Evolutionary conservation across 2,329 filamentous ascomycete genomes (phyloP), one percentile per base, ranked within the genome.

Genomic region (Penicillium sclerotiorum): DNA sequence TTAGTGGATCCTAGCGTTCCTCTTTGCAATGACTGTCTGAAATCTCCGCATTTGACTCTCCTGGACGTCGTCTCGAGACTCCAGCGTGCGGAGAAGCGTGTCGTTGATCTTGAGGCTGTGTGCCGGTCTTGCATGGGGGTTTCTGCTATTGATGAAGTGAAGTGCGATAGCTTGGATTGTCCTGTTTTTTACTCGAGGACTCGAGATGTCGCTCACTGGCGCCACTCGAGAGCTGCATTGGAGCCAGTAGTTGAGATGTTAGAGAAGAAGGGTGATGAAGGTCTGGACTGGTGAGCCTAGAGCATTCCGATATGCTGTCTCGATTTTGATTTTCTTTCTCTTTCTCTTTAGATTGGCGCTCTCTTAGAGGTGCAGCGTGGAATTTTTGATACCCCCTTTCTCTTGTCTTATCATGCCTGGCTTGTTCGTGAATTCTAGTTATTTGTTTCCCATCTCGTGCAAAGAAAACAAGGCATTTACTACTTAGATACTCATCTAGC

Each of bases 91-190:
- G 88, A 95, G 69, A 79, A 76, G 60, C 83, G 80, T 52, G 80
- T 83, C 9, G 68, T 76, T 37, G 82, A 90, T 52, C 72, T 96
- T 7, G 76, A 87, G 32, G 79, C 77, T 42, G 76, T 96, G 8
- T 99, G 94, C 70, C 84, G 87, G 52, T 88, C 83, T 61, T 99
- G 94, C 69, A 85, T 90, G 32, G 86, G 84, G 1, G 66, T 92
- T 15, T 78, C 87, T 3, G 87, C 85, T 56, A 75, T 83, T 2
- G 93, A 96, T 30, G 84, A 88, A 27, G 86, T 96, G n/a, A 79
- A 73, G 33, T 99, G 94, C 66, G 90, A 96, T 65, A 95, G 89
- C 68, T 84, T 89, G 67, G 93, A 96, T 71, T 99, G 94, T 66
- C 88, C 92, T 0, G 90, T 96, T 0, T 97, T 95, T 60, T 97